Conservation (phyloP, 2,329 filamentous ascomycete genomes). For the Leptographium lundbergii region DNA sequence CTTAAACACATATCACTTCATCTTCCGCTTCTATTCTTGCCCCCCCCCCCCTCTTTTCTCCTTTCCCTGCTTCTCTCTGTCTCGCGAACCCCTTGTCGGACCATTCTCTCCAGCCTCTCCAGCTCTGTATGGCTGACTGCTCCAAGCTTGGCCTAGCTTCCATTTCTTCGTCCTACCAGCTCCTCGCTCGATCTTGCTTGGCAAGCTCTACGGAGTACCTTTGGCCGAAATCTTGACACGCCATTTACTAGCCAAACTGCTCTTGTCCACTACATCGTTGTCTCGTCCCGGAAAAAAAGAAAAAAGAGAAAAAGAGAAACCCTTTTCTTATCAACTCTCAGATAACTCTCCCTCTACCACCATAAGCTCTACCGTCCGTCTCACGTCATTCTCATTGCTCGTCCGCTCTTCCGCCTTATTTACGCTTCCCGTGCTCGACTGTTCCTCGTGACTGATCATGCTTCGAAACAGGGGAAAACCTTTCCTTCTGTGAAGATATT, state of each 20-base stretch:
- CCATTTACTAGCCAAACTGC: not conserved
- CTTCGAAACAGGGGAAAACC: slow-evolving; percentile 2
- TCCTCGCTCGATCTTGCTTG: not conserved
- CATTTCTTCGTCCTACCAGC: not conserved
- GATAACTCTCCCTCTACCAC: not conserved
- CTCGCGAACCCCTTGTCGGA: not conserved
- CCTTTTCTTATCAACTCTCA: not conserved
- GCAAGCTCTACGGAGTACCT: not conserved
- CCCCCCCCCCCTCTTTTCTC: not conserved
- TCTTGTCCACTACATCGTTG: too few relatives aligned
- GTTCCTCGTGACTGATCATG: slow-evolving; percentile 6
- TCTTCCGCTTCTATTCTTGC: too few relatives aligned
- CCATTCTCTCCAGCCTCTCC: not conserved
- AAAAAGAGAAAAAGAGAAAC: not conserved
- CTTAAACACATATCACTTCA: not conserved
- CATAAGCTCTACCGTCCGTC: not conserved
- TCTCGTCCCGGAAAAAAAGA: not conserved
- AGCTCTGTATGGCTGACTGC: not conserved
- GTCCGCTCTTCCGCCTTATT: not conserved
- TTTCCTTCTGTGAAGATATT: not conserved
- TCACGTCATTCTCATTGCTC: not conserved
- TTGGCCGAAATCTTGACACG: not conserved
- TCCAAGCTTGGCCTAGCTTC: not conserved
- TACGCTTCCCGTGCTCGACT: not conserved
- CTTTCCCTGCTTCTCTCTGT: not conserved